Percentiles rank a stretch among this genome's conserved stretches.
phyloP scores from a whole-genome alignment of 2,329 filamentous ascomycete genomes.

The Cladobotryum protrusum region DNA sequence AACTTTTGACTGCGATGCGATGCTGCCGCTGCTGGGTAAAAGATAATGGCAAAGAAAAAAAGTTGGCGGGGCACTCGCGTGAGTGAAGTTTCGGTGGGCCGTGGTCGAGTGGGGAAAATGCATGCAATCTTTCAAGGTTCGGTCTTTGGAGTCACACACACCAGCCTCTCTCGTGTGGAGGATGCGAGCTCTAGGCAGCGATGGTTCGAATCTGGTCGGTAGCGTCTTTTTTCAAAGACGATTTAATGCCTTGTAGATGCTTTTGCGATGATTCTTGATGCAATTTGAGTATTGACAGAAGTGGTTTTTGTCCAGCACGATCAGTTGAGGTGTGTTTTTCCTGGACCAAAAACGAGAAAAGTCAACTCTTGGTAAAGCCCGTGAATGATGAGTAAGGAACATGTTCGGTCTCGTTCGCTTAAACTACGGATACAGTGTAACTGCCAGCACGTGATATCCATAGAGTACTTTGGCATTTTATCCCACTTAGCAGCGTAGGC shows the following conservation, averaged over 20 bases:
- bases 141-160: background rate
- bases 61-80: conserved; percentile 5
- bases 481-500: no score
- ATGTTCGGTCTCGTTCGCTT: no score
- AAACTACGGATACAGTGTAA: no score
- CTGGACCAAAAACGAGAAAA: no score
- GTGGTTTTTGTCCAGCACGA: background rate
- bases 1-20: no score
- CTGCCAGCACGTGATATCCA: no score
- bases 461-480: no score
- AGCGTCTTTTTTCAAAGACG: conserved; percentile 3
- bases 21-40: conserved; percentile 2
- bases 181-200: background rate
- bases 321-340: background rate
- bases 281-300: no score
- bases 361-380: no score
- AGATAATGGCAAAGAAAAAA: conserved; percentile 7
- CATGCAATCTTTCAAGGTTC: background rate
- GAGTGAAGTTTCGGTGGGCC: background rate
- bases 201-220: conserved; percentile 8
- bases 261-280: no score
- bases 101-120: conserved; percentile 12
- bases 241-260: background rate
- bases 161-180: background rate
- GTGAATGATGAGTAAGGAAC: no score